A percentile compares a stretch with the other conserved stretches of the same genome.
Evolutionary conservation across 805 yeast genomes (phyloP).

Genomic region (Teunomyces pallodes): DNA sequence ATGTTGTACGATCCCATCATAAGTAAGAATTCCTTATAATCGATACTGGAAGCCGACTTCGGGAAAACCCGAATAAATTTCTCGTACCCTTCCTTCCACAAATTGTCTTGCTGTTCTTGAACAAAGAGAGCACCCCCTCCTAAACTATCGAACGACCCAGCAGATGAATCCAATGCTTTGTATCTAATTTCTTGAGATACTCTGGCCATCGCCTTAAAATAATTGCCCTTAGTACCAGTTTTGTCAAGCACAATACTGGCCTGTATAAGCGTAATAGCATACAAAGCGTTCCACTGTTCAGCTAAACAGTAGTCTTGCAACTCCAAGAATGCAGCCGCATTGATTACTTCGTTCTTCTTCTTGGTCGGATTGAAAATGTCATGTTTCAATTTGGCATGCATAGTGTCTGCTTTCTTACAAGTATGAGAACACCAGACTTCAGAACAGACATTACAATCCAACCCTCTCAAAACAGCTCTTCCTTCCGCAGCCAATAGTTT

Average conservation of each 20-base stretch:
- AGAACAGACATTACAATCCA: slow-evolving; percentile 63
- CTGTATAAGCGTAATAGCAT: slow-evolving; percentile 57
- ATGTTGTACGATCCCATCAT: slow-evolving; percentile 73
- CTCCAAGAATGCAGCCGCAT: slow-evolving; percentile 48
- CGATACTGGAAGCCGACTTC: slow-evolving; percentile 18
- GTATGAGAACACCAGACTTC: slow-evolving; percentile 68
- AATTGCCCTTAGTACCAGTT: slow-evolving; percentile 36
- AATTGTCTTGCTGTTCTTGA: slow-evolving; percentile 51
- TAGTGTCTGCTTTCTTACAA: slow-evolving; percentile 53
- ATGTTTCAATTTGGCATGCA: slow-evolving; percentile 61
- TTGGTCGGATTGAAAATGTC: slow-evolving; percentile 33
- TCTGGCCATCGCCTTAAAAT: slow-evolving; percentile 62
- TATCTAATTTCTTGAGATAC: slow-evolving; percentile 66
- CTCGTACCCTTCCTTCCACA: slow-evolving; percentile 60
- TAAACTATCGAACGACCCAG: slow-evolving; percentile 50
- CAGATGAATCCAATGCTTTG: slow-evolving; percentile 54
- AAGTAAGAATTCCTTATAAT: slow-evolving; percentile 54
- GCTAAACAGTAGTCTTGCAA: slow-evolving; percentile 62
- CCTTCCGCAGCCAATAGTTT: slow-evolving; percentile 40
- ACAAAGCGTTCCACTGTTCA: slow-evolving; percentile 67
- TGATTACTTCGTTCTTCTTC: slow-evolving; percentile 35
- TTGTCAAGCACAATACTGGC: slow-evolving; percentile 46
- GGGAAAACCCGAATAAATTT: slow-evolving; percentile 52
- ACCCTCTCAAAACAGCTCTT: slow-evolving; percentile 40
- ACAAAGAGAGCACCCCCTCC: slow-evolving; percentile 54